Conservation (phyloP, 495 filamentous ascomycete species). For the Xylaria sp. region DNA sequence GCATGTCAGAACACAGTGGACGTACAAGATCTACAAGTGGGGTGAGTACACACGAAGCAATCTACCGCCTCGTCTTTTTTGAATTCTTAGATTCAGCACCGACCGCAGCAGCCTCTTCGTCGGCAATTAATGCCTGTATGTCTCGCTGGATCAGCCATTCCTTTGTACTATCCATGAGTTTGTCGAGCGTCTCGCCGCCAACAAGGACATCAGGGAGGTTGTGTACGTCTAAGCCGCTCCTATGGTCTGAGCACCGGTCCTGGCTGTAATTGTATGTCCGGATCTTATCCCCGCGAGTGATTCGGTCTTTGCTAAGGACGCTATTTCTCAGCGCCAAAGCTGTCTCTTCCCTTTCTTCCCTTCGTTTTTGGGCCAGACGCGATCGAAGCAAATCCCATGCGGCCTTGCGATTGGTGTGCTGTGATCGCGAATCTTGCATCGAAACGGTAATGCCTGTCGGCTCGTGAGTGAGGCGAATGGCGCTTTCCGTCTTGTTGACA, state of each 20-base stretch:
- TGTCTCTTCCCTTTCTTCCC: constrained; percentile 87
- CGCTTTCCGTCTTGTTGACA: constrained; percentile 97
- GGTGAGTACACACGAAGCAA: neutral
- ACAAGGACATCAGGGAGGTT: constrained; percentile 82
- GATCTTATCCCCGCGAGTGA: constrained; percentile 91
- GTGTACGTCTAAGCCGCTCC: constrained; percentile 81
- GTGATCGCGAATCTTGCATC: constrained; percentile 93
- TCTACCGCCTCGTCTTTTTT: constrained; percentile 45
- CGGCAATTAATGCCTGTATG: constrained; percentile 68
- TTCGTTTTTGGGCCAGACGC: constrained; percentile 76
- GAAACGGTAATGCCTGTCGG: constrained; percentile 85
- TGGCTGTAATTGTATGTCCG: constrained; percentile 95
- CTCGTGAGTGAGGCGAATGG: constrained; percentile 89
- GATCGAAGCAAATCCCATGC: constrained; percentile 88
- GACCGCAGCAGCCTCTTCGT: constrained; percentile 50
- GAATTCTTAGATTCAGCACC: constrained; percentile 29
- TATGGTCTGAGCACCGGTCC: constrained; percentile 92
- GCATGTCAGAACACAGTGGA: neutral
- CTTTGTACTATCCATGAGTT: constrained; percentile 80
- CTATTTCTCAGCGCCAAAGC: constrained; percentile 73
- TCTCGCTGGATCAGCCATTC: constrained; percentile 81
- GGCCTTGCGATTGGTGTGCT: constrained; percentile 82
- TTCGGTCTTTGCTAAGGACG: constrained; percentile 77
- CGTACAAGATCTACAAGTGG: constrained; percentile 14
- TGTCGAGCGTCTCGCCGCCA: constrained; percentile 73